A percentile compares a stretch with the other conserved stretches of the same genome.
These are phyloP conservation scores for Cicer cuneatum DNA, from an alignment of 306 rosid species.

Conservation along the genomic window DNA sequence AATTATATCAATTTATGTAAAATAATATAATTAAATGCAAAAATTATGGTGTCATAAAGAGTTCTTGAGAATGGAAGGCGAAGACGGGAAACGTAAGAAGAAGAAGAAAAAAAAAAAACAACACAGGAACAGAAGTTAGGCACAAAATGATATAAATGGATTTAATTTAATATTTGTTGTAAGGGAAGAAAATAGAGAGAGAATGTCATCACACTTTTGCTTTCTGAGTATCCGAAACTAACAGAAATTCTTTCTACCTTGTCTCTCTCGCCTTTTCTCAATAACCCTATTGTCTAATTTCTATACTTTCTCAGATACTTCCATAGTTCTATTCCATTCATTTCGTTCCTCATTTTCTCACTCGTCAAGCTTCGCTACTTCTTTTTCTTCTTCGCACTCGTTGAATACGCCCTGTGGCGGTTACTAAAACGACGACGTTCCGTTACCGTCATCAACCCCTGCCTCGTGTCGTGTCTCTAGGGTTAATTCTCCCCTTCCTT, in stretches of 20 bases:
- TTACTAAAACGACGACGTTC: constrained; percentile 65
- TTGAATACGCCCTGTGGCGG: constrained; percentile 46
- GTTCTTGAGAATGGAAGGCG: constrained; percentile 4
- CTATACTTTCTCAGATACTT: background rate
- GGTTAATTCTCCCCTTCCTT: constrained; percentile 46
- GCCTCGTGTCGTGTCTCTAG: constrained; percentile 52
- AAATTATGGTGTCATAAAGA: background rate
- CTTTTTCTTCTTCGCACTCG: constrained; percentile 36
- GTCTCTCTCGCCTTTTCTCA: constrained; percentile 49
- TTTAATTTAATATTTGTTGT: background rate
- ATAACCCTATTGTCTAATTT: constrained; percentile 60
- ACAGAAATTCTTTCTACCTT: constrained; percentile 51
- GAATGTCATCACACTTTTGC: constrained; percentile 51
- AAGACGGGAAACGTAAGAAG: background rate
- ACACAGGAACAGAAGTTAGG: too few species aligned
- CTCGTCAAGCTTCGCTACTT: background rate
- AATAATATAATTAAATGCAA: background rate
- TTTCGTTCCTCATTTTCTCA: constrained; percentile 14
- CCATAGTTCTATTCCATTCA: background rate
- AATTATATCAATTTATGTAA: too few species aligned
- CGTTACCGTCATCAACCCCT: constrained; percentile 49
- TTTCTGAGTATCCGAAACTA: constrained; percentile 67
- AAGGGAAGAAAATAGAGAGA: constrained; percentile 13
- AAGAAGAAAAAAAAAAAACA: background rate
- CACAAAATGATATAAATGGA: background rate